Conservation (phyloP, 805 yeast species). For the Novakomyces olei region DNA sequence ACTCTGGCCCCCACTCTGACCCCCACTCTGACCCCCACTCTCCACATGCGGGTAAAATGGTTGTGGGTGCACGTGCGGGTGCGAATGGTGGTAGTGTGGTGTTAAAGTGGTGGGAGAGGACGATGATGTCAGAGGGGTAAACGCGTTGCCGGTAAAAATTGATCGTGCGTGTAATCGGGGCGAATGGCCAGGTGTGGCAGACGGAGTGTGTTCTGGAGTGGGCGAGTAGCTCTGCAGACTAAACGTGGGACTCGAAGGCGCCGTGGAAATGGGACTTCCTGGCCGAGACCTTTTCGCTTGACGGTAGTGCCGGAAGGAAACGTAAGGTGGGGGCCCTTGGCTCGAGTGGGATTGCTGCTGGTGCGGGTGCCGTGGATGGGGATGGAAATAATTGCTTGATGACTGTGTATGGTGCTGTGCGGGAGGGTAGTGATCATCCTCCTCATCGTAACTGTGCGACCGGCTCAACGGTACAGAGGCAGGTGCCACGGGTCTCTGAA, state of each 20-base stretch:
- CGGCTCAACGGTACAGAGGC: neutral
- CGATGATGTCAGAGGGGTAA: constrained; percentile 18
- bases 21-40: too few species aligned
- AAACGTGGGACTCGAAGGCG: constrained; percentile 21
- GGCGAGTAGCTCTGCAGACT: constrained; percentile 16
- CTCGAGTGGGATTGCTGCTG: constrained; percentile 11
- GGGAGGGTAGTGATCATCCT: neutral
- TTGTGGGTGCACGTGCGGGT: too few species aligned
- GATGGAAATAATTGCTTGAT: too few species aligned
- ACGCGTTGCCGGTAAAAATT: too few species aligned
- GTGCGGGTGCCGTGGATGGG: neutral
- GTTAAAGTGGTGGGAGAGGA: constrained; percentile 12
- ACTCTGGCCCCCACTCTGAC: too few species aligned
- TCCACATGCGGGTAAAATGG: too few species aligned
- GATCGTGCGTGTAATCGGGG: constrained; percentile 21
- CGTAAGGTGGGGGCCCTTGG: constrained; percentile 6
- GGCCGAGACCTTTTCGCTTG: constrained; percentile 20
- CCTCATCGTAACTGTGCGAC: neutral
- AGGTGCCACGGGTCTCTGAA: constrained; percentile 3
- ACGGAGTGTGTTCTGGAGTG: constrained; percentile 22
- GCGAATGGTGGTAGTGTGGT: too few species aligned
- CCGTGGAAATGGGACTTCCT: constrained; percentile 21
- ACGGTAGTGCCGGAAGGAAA: constrained; percentile 8
- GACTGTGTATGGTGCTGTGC: neutral
- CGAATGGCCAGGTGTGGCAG: constrained; percentile 25